A percentile compares a stretch with the other conserved stretches of the same genome.
Evolutionary conservation across 2,329 filamentous ascomycete genomes (phyloP).

Genomic region (Leptodontidium sp.): DNA sequence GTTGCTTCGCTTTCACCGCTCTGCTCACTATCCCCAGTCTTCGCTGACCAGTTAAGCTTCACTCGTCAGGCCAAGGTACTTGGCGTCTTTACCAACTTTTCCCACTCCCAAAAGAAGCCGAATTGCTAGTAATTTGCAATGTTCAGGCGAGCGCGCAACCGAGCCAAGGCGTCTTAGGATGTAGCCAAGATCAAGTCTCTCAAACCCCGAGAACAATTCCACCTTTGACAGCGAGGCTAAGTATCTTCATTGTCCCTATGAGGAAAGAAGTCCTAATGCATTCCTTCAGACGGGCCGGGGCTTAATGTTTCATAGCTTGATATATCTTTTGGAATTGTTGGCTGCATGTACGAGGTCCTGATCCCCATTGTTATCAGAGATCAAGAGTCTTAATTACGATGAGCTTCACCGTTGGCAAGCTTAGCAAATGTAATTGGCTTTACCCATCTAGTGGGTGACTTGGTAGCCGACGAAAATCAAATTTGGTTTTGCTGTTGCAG

Average conservation of each 20-base stretch:
- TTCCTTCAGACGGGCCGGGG: neutral
- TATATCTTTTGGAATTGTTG: neutral
- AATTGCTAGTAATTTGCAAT: neutral
- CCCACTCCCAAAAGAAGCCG: neutral
- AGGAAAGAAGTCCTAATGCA: neutral
- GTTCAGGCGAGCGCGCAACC: neutral
- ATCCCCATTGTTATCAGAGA: neutral
- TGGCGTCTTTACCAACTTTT: neutral
- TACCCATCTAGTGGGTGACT: too few relatives aligned
- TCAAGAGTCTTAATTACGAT: neutral
- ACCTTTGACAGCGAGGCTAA: neutral
- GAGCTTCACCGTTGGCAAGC: neutral
- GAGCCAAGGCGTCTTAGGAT: neutral
- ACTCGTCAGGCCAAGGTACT: neutral
- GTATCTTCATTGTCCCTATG: neutral
- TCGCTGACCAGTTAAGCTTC: neutral
- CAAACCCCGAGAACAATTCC: neutral
- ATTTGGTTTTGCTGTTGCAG: too few relatives aligned
- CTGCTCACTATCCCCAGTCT: neutral
- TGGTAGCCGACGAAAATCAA: too few relatives aligned
- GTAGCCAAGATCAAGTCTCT: neutral
- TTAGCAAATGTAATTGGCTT: too few relatives aligned
- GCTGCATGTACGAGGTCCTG: neutral
- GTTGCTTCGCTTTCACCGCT: neutral
- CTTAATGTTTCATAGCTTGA: neutral